These are phyloP conservation scores for Apophysomyces ossiformis DNA, from an alignment of 371 early-diverging fungal genomes.

Conservation along the genomic window DNA sequence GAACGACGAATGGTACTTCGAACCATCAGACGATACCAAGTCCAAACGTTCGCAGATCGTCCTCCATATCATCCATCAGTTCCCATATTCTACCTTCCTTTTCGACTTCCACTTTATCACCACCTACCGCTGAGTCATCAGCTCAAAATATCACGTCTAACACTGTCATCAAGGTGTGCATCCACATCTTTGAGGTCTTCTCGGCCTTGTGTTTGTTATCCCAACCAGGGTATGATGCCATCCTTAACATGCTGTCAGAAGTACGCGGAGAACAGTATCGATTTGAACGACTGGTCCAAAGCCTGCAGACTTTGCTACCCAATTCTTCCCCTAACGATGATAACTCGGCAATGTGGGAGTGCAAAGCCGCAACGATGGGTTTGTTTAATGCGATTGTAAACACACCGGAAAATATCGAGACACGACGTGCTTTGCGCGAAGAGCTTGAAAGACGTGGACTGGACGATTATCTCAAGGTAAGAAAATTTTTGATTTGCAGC, in stretches of 20 bases:
- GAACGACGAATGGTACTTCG: conserved; percentile 4
- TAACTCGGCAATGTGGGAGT: conserved; percentile 44
- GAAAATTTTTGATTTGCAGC: background rate
- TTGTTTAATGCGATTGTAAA: conserved; percentile 62
- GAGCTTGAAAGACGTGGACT: conserved; percentile 66
- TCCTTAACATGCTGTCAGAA: conserved; percentile 57
- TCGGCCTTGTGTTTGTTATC: conserved; percentile 56
- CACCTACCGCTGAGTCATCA: background rate
- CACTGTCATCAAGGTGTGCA: conserved; percentile 37
- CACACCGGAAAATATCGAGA: conserved; percentile 56
- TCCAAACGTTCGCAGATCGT: conserved; percentile 18
- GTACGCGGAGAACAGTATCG: conserved; percentile 67
- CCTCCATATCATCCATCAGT: conserved; percentile 27
- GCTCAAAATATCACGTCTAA: too few relatives aligned
- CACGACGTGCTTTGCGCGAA: conserved; percentile 50
- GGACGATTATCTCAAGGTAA: conserved; percentile 50
- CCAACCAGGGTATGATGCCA: conserved; percentile 48
- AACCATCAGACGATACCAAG: conserved; percentile 12
- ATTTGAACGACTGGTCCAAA: conserved; percentile 62
- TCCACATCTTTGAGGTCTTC: conserved; percentile 54
- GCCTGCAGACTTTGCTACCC: conserved; percentile 31
- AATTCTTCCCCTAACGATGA: conserved; percentile 11
- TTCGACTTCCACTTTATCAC: conserved; percentile 27
- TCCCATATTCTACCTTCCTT: conserved; percentile 26
- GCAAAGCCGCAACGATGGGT: conserved; percentile 52